Evolutionary conservation across 345 rosid genomes (phyloP).

Genomic region (Gossypium turneri): DNA sequence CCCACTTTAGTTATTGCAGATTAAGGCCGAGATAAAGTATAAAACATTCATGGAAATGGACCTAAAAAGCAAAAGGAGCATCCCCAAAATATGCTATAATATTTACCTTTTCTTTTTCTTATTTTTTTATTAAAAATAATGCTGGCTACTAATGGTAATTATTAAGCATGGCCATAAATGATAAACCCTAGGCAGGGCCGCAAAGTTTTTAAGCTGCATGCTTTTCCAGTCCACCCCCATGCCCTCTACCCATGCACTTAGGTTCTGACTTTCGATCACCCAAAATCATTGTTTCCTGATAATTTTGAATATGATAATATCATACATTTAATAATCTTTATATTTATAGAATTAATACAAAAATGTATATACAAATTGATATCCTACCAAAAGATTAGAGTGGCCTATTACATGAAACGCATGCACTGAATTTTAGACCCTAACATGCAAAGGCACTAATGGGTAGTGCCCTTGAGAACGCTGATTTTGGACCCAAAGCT

Average conservation of each 20-base stretch:
- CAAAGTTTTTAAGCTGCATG: background rate
- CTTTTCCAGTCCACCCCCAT: background rate
- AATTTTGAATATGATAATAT: too few relatives aligned
- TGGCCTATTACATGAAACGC: too few relatives aligned
- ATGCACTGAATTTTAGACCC: too few relatives aligned
- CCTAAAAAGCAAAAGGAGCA: background rate
- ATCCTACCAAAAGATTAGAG: too few relatives aligned
- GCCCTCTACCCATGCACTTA: background rate
- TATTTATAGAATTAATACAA: too few relatives aligned
- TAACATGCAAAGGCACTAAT: background rate
- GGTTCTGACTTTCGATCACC: background rate
- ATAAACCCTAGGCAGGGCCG: background rate
- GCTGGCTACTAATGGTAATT: background rate
- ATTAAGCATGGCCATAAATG: conserved; percentile 3
- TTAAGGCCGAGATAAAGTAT: too few relatives aligned
- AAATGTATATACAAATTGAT: too few relatives aligned
- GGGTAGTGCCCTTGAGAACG: background rate
- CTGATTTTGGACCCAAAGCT: too few relatives aligned
- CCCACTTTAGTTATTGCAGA: too few relatives aligned
- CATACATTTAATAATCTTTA: too few relatives aligned
- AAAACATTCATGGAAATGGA: background rate
- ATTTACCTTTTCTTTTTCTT: background rate
- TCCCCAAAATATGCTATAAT: background rate
- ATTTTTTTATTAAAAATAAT: background rate
- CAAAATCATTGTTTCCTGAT: too few relatives aligned